phyloP scores from a whole-genome alignment of 345 rosid genomes.

The Sapria himalayana region DNA sequence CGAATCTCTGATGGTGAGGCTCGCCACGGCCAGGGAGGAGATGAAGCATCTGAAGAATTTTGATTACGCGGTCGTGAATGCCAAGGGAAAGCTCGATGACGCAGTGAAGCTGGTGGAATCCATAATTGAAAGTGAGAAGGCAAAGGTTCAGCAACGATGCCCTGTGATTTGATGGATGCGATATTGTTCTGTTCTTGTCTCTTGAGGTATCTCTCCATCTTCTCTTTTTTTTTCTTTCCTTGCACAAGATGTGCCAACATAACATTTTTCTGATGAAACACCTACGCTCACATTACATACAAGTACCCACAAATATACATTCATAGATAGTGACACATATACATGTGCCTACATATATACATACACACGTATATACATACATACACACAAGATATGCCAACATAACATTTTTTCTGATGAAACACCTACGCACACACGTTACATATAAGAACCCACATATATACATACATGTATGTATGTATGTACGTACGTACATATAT shows the following conservation, averaged over 20 bases:
- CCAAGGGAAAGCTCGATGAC: conserved; percentile 52
- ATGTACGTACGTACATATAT: too few species aligned
- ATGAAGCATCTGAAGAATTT: conserved; percentile 39
- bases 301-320: too few species aligned
- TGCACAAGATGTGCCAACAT: conserved; percentile 3
- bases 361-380: too few species aligned
- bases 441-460: too few species aligned
- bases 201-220: conserved; percentile 3
- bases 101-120: conserved; percentile 48
- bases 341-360: too few species aligned
- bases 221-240: neutral
- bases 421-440: too few species aligned
- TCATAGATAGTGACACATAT: too few species aligned
- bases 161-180: conserved; percentile 25
- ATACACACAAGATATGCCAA: too few species aligned
- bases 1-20: conserved; percentile 59
- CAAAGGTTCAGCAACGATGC: conserved; percentile 47
- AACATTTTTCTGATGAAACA: too few species aligned
- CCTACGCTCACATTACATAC: too few species aligned
- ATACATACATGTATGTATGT: too few species aligned
- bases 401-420: too few species aligned
- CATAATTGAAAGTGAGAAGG: conserved; percentile 86
- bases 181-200: conserved; percentile 1
- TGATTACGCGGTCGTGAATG: conserved; percentile 74
- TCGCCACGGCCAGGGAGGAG: conserved; percentile 73